Conservation (phyloP, 2,329 filamentous ascomycete species). For the Neurospora sp. region DNA sequence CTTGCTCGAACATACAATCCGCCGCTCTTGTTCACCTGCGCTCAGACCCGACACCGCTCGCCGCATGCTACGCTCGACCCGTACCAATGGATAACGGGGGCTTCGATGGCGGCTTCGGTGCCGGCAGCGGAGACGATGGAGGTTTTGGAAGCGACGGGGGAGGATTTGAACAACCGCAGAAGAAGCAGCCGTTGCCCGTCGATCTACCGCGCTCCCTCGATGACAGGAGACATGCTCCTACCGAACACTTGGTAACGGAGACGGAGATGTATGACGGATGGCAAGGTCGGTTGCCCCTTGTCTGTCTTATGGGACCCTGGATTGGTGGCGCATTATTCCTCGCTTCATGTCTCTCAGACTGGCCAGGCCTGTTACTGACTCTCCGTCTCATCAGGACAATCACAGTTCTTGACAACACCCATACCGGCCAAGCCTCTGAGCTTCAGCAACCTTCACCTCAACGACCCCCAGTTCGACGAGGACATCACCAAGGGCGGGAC, state of each 20-base stretch:
- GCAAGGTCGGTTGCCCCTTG: conserved; percentile 57
- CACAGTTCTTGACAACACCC: conserved; percentile 85
- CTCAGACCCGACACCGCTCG: conserved; percentile 2
- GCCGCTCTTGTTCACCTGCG: conserved; percentile 1
- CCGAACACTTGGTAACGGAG: conserved; percentile 57
- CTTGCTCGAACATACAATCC: conserved; percentile 1
- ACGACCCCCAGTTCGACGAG: conserved; percentile 67
- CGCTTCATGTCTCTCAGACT: conserved; percentile 1
- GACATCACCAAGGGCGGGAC: conserved; percentile 46
- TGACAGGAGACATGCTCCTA: conserved; percentile 64
- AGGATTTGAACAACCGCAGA: conserved; percentile 19
- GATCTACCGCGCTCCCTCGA: conserved; percentile 89
- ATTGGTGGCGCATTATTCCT: background rate
- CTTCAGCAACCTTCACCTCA: conserved; percentile 72
- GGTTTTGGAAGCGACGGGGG: conserved; percentile 26
- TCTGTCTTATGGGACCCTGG: conserved; percentile 1
- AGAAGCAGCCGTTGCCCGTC: conserved; percentile 53
- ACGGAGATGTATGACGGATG: conserved; percentile 98
- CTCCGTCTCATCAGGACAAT: conserved; percentile 59
- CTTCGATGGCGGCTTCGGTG: conserved; percentile 20
- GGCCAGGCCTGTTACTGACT: conserved; percentile 9
- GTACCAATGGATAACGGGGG: conserved; percentile 47
- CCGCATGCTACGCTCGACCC: conserved; percentile 19
- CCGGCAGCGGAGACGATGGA: conserved; percentile 4
- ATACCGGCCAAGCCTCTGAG: conserved; percentile 73